Percentiles rank a stretch among this genome's conserved stretches.
Conservation (phyloP, 371 early-diverging fungal species). For the Neoconidiobolus thromboides region DNA sequence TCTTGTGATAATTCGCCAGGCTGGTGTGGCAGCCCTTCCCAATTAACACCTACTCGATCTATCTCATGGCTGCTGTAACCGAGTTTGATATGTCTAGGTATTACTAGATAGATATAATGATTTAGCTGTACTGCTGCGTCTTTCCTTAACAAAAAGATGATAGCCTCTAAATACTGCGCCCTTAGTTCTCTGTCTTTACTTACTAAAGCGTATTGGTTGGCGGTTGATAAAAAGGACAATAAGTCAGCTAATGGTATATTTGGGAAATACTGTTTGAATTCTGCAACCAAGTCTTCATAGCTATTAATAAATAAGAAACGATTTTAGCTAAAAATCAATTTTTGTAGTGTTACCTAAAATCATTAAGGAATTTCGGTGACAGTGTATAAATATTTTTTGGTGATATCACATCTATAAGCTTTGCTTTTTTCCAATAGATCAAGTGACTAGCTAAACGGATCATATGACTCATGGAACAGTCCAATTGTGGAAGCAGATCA, state of each 20-base stretch:
- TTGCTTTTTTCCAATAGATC: conserved; percentile 78
- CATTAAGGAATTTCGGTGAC: conserved; percentile 27
- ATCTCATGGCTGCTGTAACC: conserved; percentile 22
- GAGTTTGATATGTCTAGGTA: conserved; percentile 29
- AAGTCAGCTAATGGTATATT: conserved; percentile 42
- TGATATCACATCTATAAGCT: conserved; percentile 62
- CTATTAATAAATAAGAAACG: conserved; percentile 5
- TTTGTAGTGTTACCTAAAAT: conserved; percentile 27
- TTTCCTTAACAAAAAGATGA: conserved; percentile 60
- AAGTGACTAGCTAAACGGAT: conserved; percentile 76
- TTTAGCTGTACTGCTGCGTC: conserved; percentile 62
- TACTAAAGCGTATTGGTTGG: conserved; percentile 42
- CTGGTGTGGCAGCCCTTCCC: conserved; percentile 1
- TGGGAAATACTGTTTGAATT: conserved; percentile 31
- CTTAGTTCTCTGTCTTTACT: conserved; percentile 41
- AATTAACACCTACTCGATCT: conserved; percentile 12
- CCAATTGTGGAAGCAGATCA: conserved; percentile 55
- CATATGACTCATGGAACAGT: conserved; percentile 78
- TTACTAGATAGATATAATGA: conserved; percentile 54
- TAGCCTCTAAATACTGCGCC: conserved; percentile 54
- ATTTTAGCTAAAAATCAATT: conserved; percentile 6
- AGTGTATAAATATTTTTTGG: conserved; percentile 63
- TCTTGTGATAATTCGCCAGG: conserved; percentile 4
- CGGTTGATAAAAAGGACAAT: conserved; percentile 48
- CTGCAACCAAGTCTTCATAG: conserved; percentile 21